phyloP scores from a whole-genome alignment of 2,329 filamentous ascomycete species.

The Pseudogymnoascus sp. region DNA sequence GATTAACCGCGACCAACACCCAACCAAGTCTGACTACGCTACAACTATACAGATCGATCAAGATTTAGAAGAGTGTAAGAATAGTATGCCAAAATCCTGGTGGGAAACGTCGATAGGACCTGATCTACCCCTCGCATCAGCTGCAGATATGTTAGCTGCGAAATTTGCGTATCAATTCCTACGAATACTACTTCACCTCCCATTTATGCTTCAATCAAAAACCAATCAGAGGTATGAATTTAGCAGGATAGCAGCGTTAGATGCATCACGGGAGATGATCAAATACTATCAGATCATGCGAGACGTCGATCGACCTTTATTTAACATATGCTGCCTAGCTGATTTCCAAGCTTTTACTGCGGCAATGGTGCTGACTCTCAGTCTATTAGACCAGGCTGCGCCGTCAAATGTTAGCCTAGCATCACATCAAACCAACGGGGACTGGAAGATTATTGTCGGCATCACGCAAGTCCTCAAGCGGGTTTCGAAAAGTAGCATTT shows the following conservation, averaged over 20 bases:
- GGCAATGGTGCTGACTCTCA: conserved; percentile 37
- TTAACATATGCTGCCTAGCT: conserved; percentile 38
- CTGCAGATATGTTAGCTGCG: conserved; percentile 28
- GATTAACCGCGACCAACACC: conserved; percentile 36
- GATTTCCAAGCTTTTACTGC: conserved; percentile 43
- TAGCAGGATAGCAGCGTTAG: conserved; percentile 33
- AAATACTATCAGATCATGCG: conserved; percentile 32
- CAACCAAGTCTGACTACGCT: conserved; percentile 30
- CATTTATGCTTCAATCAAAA: conserved; percentile 37
- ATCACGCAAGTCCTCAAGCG: conserved; percentile 29
- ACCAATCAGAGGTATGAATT: conserved; percentile 32
- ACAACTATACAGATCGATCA: conserved; percentile 35
- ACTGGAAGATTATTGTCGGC: conserved; percentile 31
- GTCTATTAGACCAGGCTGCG: conserved; percentile 29
- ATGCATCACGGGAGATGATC: conserved; percentile 36
- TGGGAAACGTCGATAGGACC: conserved; percentile 24
- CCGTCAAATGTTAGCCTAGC: conserved; percentile 18
- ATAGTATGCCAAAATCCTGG: conserved; percentile 27
- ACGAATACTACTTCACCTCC: conserved; percentile 37
- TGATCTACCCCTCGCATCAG: conserved; percentile 22
- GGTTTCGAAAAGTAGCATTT: conserved; percentile 30
- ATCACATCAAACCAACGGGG: conserved; percentile 27
- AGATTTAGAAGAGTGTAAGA: conserved; percentile 30
- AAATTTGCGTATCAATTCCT: conserved; percentile 36
- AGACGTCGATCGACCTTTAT: conserved; percentile 21